These are phyloP conservation scores for Picea engelmannii DNA, from an alignment of 83 land plant genomes.

Conservation along the genomic window DNA sequence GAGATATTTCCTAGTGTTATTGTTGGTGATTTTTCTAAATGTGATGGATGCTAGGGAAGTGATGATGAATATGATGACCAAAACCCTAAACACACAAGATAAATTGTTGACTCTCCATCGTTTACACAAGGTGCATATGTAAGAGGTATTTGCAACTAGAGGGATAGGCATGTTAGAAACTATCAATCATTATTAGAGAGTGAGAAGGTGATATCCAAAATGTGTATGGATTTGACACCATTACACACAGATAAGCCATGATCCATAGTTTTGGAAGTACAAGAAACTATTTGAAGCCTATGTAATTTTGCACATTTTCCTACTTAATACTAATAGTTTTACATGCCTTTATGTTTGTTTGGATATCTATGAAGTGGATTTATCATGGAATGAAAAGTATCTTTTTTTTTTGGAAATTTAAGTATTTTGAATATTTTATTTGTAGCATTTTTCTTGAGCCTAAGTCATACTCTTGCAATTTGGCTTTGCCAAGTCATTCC, in stretches of 20 bases:
- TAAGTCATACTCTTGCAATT: no score
- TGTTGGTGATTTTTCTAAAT: constrained; percentile 36
- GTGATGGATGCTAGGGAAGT: constrained; percentile 67
- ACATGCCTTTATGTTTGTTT: no score
- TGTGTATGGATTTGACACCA: constrained; percentile 17
- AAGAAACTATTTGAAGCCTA: no score
- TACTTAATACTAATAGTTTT: no score
- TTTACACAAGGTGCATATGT: constrained; percentile 34
- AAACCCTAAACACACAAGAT: constrained; percentile 93
- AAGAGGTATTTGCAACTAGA: constrained; percentile 43
- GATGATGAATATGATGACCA: constrained; percentile 94
- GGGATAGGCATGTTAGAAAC: constrained; percentile 41
- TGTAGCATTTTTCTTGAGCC: no score
- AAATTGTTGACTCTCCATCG: constrained; percentile 65
- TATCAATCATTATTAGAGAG: constrained; percentile 40
- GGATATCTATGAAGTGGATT: no score
- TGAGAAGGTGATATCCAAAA: constrained; percentile 44
- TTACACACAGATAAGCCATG: constrained; percentile 16
- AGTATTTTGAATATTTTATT: no score
- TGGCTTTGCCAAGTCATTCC: no score
- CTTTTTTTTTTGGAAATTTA: no score
- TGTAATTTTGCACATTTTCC: no score
- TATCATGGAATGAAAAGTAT: no score
- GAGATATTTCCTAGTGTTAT: constrained; percentile 10
- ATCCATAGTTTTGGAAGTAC: no score